Conservation (phyloP, 2,329 filamentous ascomycete genomes). For the Cordyceps javanica region DNA sequence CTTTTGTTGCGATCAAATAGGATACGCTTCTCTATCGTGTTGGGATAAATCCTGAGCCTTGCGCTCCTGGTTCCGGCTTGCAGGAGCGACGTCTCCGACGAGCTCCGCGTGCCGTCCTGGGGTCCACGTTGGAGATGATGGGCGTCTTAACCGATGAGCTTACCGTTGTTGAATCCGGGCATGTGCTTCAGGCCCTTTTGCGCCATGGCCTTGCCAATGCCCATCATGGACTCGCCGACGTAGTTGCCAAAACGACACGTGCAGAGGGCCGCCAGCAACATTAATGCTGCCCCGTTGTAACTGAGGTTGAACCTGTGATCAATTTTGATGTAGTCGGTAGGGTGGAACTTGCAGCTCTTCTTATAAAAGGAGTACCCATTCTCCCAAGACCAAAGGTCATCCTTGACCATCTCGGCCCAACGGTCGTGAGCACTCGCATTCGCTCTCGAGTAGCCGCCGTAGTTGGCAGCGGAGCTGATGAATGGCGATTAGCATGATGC, state of each 20-base stretch:
- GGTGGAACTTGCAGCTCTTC: neutral
- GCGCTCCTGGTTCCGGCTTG: neutral
- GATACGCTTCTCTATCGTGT: neutral
- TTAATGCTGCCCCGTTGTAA: neutral
- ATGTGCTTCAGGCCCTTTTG: neutral
- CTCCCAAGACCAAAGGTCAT: neutral
- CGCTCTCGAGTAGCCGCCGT: neutral
- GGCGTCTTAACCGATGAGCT: neutral
- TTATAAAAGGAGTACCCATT: neutral
- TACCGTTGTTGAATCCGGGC: neutral
- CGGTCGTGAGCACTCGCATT: neutral
- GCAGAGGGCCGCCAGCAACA: neutral
- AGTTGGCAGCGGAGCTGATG: neutral
- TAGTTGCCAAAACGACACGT: neutral
- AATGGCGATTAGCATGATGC: too few relatives aligned
- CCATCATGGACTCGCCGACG: neutral
- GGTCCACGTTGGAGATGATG: neutral
- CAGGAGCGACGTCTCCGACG: neutral
- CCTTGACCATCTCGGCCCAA: neutral
- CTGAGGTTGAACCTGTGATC: neutral
- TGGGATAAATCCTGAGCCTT: neutral
- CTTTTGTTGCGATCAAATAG: neutral
- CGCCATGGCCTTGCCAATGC: neutral
- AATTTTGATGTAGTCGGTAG: neutral
- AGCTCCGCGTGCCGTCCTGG: neutral